These are phyloP conservation scores for Venturia aucupariae DNA, from an alignment of 2,329 filamentous ascomycete species.

Conservation along the genomic window DNA sequence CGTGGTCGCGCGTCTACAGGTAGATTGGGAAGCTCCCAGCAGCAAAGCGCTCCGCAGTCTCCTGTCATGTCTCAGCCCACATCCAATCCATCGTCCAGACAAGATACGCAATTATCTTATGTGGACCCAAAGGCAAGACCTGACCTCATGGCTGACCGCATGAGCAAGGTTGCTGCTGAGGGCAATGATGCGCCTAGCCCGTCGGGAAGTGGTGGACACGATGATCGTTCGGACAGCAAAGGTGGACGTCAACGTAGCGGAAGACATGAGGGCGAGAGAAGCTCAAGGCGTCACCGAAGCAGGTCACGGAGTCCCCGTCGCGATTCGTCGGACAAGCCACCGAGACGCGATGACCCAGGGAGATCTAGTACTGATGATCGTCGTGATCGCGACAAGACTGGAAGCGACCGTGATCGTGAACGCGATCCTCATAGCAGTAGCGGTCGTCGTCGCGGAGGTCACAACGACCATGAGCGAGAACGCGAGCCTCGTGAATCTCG, in stretches of 20 bases:
- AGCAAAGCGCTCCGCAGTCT: slow-evolving; percentile 6
- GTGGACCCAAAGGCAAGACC: not conserved
- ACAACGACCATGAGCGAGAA: slow-evolving; percentile 8
- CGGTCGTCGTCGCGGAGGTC: slow-evolving; percentile 7
- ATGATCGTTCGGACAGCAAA: not conserved
- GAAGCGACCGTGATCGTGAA: not conserved
- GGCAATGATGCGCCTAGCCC: slow-evolving; percentile 3
- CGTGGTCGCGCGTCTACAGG: slow-evolving; percentile 1
- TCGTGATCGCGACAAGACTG: not conserved
- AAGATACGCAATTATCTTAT: not conserved
- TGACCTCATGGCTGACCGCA: slow-evolving; percentile 7
- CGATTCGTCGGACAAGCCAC: slow-evolving; percentile 1
- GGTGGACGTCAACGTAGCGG: not conserved
- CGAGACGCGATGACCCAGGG: slow-evolving; percentile 5
- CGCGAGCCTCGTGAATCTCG: slow-evolving; percentile 5
- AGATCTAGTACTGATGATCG: not conserved
- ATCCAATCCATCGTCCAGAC: not conserved
- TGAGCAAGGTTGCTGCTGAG: slow-evolving; percentile 5
- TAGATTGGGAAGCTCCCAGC: slow-evolving; percentile 5
- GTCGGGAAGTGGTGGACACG: slow-evolving; percentile 1
- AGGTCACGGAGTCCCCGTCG: slow-evolving; percentile 8
- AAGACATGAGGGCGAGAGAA: not conserved
- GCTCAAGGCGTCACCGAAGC: slow-evolving; percentile 7
- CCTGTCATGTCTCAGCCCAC: not conserved
- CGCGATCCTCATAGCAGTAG: not conserved